Base-by-base conservation (phyloP, 2,329 filamentous ascomycete species). In the Paecilomyces formosus region DNA sequence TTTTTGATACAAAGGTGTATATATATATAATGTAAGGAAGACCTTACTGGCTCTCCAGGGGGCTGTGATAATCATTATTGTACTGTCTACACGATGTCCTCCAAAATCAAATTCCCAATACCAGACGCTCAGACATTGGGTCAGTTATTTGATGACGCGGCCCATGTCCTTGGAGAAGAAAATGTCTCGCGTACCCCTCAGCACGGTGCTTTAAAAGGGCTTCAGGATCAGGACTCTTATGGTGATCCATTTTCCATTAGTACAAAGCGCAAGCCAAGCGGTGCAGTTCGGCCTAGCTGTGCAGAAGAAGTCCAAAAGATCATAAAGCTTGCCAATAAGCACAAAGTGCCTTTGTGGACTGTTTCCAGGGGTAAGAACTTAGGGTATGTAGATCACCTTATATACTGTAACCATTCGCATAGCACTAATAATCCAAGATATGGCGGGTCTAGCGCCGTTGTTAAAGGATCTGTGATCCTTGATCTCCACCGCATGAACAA, bases 371-470 rank as follows among this genome's bases (percentile, higher is more conserved):
- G 56, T 3, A 57, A 54, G 26, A 57, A 57, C 26, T 6, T 52
- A 28, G 50, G 50, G 50, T 52, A 24, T 12, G 8, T 52, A 6
- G 12, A 15, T 12, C 33, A 39, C n/a, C 4, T 39, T 39, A 39
- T 39, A 39, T 39, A n/a, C n/a, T 15, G 15, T 21, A 8, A 5
- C 13, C 8, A 22, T 22, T 4, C 3, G 2, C 2, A 55, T 22
- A 13, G 9, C 30, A 5, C 39, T 33, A 51, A 55, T 28, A 35
- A 28, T 53, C 53, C 33, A 28, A 55, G 78, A n/a, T 80, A 81
- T 55, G 79, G 79, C 18, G 78, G 79, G 3, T 74, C 79, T 1
- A 77, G 77, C 0, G 78, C 78, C 0, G 65, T 76, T 4, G 72
- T 79, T 2, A 62, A 63, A 1, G 78, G 78, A 1, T 76, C 72